These are phyloP conservation scores for Oryza nivara DNA, from an alignment of 176 grass and related monocot species.

Conservation along the genomic window DNA sequence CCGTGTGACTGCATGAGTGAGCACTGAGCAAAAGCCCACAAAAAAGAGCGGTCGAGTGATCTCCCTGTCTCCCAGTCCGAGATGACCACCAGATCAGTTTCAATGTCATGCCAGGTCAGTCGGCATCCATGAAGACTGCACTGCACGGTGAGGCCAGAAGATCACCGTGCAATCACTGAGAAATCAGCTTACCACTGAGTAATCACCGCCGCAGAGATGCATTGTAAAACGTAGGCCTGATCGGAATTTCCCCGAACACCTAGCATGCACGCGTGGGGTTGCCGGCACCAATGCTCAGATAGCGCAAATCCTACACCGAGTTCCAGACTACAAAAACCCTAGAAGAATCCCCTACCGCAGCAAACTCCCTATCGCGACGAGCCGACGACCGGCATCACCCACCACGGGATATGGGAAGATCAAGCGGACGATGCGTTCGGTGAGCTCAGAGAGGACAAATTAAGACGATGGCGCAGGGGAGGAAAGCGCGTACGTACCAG, in stretches of 20 bases:
- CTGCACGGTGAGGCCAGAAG: not conserved
- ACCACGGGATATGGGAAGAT: too few species aligned
- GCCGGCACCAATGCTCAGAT: not conserved
- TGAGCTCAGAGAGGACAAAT: too few species aligned
- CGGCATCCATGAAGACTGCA: not conserved
- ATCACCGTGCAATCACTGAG: not conserved
- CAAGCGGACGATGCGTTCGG: too few species aligned
- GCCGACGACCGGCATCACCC: not conserved
- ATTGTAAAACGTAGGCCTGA: not conserved
- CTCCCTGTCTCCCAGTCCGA: not conserved
- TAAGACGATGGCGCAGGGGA: too few species aligned
- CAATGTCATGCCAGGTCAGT: too few species aligned
- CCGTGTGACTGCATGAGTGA: not conserved
- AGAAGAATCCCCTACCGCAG: not conserved
- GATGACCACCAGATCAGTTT: not conserved
- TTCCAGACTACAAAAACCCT: not conserved
- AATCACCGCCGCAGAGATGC: not conserved
- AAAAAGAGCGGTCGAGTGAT: not conserved
- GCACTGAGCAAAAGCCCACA: constrained; percentile 34
- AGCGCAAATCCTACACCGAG: not conserved
- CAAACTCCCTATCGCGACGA: too few species aligned
- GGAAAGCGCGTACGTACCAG: not conserved
- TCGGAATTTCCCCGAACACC: constrained; percentile 21
- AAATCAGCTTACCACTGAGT: too few species aligned
- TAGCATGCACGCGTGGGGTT: not conserved